These are phyloP conservation scores for Podaxis mareebaensis DNA, from an alignment of 768 basidiomycete genomes.

Conservation along the genomic window DNA sequence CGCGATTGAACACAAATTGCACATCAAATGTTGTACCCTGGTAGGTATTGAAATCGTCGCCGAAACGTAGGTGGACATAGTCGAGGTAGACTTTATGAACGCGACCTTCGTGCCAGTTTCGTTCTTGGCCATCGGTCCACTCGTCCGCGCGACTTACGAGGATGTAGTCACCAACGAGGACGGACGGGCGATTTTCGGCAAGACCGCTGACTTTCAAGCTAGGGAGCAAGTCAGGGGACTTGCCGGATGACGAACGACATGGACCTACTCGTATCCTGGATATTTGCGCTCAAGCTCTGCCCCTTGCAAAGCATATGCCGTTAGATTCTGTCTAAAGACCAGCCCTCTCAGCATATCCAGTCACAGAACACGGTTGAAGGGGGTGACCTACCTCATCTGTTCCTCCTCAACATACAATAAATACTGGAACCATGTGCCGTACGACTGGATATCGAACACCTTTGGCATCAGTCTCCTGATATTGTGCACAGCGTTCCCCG, in stretches of 20 bases:
- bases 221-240: background rate
- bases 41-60: slow-evolving; percentile 42
- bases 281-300: slow-evolving; percentile 36
- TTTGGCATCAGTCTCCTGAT: slow-evolving; percentile 38
- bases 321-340: slow-evolving; percentile 35
- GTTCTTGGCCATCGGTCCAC: slow-evolving; percentile 22
- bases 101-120: slow-evolving; percentile 40
- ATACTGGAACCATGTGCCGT: slow-evolving; percentile 44
- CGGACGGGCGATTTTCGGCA: slow-evolving; percentile 58
- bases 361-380: background rate
- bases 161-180: slow-evolving; percentile 53
- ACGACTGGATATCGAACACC: slow-evolving; percentile 36
- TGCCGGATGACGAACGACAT: background rate
- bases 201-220: slow-evolving; percentile 56
- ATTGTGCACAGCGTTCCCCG: slow-evolving; percentile 17
- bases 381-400: slow-evolving; percentile 39
- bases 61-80: slow-evolving; percentile 48
- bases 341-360: slow-evolving; percentile 10
- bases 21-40: slow-evolving; percentile 47
- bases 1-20: slow-evolving; percentile 55
- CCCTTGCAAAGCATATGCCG: slow-evolving; percentile 35
- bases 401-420: slow-evolving; percentile 53
- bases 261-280: slow-evolving; percentile 44
- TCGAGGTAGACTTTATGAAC: slow-evolving; percentile 48
- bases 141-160: slow-evolving; percentile 31